Base-by-base conservation (phyloP, 2,329 filamentous ascomycete genomes). In the Microcyclospora tardicrescens region DNA sequence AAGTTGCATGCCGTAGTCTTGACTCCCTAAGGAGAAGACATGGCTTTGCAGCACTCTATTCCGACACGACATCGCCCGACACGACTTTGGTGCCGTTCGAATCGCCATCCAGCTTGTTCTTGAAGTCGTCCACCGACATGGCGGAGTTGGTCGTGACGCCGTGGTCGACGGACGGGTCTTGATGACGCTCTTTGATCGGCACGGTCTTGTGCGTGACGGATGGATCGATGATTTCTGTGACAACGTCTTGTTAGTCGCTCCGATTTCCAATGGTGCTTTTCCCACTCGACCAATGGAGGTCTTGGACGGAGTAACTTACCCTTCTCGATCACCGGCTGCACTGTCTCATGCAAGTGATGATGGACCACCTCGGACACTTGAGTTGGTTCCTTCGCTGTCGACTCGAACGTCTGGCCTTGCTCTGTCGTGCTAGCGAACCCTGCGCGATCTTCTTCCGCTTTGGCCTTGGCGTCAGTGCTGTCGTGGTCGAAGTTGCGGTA, bases 271-370 rank as follows among this genome's bases (percentile, higher is more conserved):
- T 24, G 19, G 19, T 4, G 4, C 19, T 24, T 24, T 24, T 8
- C 5, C 19, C 19, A 24, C 12, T 15, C 14, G 31, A 19, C 28
- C 15, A 19, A 31, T n/a, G n/a, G n/a, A 37, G 10, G 31, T 12
- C 33, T 16, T 13, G 15, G n/a, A 28, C 10, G 14, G 19, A 24
- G 5, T 19, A 13, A 35, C 46, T 35, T 12, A 51, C 47, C 47
- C 42, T 54, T 52, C 37, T 54, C 45, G 28, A 54, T 51, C 31
- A 54, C 48, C 19, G 51, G 51, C 40, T 54, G 49, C 13, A 52
- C 43, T 2, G 42, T 42, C 45, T 53, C 51, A 24, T 53, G 51
- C 29, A 52, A 31, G 28, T 53, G 51, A 28, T 53, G 51, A 32
- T 54, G 51, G 6, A 51, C 45, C 12, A 49, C 41, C 42, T 51